These are phyloP conservation scores for Neospermospora avenae DNA, from an alignment of 2,329 filamentous ascomycete genomes.

Conservation along the genomic window DNA sequence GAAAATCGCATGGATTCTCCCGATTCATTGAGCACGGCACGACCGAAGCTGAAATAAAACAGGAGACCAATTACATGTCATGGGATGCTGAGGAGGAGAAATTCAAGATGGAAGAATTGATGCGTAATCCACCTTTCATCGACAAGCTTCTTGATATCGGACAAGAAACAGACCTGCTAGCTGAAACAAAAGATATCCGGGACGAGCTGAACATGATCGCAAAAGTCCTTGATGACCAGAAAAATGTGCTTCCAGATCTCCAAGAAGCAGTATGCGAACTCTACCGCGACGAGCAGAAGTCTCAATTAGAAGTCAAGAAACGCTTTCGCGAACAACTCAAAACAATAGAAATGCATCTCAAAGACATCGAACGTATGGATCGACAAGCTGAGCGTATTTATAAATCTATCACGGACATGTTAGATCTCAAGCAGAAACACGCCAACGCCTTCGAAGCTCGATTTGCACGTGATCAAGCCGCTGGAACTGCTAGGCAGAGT, in stretches of 20 bases:
- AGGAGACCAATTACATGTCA: slow-evolving; percentile 5
- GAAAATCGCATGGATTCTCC: slow-evolving; percentile 19
- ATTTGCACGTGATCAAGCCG: slow-evolving; percentile 30
- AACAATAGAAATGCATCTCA: slow-evolving; percentile 22
- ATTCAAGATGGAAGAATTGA: slow-evolving; percentile 21
- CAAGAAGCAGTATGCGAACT: slow-evolving; percentile 27
- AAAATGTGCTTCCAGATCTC: slow-evolving; percentile 23
- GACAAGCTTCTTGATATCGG: slow-evolving; percentile 41
- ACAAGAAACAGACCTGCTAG: slow-evolving; percentile 41
- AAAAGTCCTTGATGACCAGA: slow-evolving; percentile 38
- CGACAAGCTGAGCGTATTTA: slow-evolving; percentile 76
- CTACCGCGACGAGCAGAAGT: slow-evolving; percentile 22
- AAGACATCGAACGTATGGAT: slow-evolving; percentile 63
- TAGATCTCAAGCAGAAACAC: slow-evolving; percentile 39
- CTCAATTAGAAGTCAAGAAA: slow-evolving; percentile 27
- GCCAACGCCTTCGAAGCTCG: slow-evolving; percentile 32
- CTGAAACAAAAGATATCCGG: slow-evolving; percentile 45
- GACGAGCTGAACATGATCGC: slow-evolving; percentile 48
- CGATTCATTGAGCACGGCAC: slow-evolving; percentile 10
- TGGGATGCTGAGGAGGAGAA: slow-evolving; percentile 34
- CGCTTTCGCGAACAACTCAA: slow-evolving; percentile 24
- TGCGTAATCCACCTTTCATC: slow-evolving; percentile 23
- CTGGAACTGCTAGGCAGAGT: slow-evolving; percentile 29
- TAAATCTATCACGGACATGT: slow-evolving; percentile 63
- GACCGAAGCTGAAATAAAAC: slow-evolving; percentile 4